Evolutionary conservation across 2,329 filamentous ascomycete genomes (phyloP).

Genomic region (Periglandula ipomoeae): DNA sequence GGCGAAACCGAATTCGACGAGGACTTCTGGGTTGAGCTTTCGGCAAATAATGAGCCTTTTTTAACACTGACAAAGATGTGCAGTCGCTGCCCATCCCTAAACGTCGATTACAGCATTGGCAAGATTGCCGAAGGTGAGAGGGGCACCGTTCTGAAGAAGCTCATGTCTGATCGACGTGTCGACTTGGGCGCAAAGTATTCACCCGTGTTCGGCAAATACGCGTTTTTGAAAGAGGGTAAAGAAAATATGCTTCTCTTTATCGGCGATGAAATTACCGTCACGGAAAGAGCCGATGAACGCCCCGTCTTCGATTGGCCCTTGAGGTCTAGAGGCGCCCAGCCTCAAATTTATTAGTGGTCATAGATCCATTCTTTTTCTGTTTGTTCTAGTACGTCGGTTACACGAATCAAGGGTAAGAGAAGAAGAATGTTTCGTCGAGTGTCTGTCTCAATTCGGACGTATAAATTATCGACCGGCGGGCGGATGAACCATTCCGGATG

Average conservation of each 20-base stretch:
- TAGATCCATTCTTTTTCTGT: not conserved
- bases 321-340: conserved; percentile 9
- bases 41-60: conserved; percentile 26
- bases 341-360: conserved; percentile 16
- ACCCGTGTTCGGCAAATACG: conserved; percentile 67
- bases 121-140: conserved; percentile 44
- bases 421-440: not conserved
- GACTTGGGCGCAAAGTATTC: conserved; percentile 59
- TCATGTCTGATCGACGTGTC: conserved; percentile 62
- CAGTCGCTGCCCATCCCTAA: conserved; percentile 57
- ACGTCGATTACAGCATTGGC: conserved; percentile 62
- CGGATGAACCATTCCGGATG: not conserved
- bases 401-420: too few species aligned
- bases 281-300: conserved; percentile 38
- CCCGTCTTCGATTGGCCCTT: conserved; percentile 44
- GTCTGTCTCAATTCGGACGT: not conserved
- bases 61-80: conserved; percentile 62
- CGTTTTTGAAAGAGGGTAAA: conserved; percentile 38
- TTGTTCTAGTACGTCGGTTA: too few species aligned
- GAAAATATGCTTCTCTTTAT: conserved; percentile 32
- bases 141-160: conserved; percentile 57
- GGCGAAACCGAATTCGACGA: conserved; percentile 56
- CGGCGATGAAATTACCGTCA: conserved; percentile 47
- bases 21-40: conserved; percentile 61
- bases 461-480: not conserved